Conservation (phyloP, 352 stramenopile species). For the Pythium diclinum region DNA sequence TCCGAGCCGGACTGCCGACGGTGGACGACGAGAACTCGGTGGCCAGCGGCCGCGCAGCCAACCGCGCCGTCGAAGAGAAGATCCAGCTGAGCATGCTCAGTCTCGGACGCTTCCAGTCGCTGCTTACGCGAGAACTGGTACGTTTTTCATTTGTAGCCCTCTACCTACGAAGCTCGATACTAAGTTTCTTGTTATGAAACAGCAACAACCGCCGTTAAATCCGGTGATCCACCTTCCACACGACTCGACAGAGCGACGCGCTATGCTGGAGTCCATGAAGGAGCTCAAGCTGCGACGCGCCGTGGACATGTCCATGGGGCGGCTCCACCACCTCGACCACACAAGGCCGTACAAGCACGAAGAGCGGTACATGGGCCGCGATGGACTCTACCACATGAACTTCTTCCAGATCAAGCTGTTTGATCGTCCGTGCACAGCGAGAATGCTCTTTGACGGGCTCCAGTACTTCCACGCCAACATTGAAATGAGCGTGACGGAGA, state of each 20-base stretch:
- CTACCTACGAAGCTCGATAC: no score
- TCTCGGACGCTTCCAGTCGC: constrained; percentile 9
- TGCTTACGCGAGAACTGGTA: constrained; percentile 17
- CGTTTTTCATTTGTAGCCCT: neutral
- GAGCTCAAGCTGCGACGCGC: constrained; percentile 38
- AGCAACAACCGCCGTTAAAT: neutral
- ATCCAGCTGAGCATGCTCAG: constrained; percentile 13
- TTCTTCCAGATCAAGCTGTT: constrained; percentile 32
- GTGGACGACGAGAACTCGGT: constrained; percentile 21
- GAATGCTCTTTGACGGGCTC: constrained; percentile 46
- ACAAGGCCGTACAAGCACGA: constrained; percentile 7
- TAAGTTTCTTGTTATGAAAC: no score
- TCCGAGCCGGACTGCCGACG: constrained; percentile 20
- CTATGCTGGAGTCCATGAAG: constrained; percentile 24
- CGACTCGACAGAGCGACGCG: constrained; percentile 2
- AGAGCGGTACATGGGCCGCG: neutral
- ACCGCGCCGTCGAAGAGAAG: constrained; percentile 13
- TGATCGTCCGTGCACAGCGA: constrained; percentile 29
- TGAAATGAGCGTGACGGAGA: constrained; percentile 52
- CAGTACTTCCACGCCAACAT: constrained; percentile 42
- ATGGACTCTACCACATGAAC: constrained; percentile 10
- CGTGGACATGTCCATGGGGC: neutral
- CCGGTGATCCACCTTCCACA: constrained; percentile 9
- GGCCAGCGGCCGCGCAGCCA: constrained; percentile 10
- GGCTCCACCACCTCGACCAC: constrained; percentile 10